Conservation (phyloP, 1,139 yeast species). For the Komagataea norvegica region DNA sequence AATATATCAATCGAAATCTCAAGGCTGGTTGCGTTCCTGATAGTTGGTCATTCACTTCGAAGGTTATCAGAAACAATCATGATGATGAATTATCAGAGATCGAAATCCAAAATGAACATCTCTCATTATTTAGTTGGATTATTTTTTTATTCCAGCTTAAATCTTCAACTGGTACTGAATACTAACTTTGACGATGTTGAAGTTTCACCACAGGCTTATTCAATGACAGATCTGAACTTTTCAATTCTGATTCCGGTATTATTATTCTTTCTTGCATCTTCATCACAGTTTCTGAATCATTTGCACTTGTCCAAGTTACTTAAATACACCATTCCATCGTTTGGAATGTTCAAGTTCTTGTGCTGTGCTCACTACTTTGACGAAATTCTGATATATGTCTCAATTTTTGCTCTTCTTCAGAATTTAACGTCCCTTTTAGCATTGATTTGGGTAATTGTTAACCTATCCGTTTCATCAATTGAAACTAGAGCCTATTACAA, state of each 20-base stretch:
- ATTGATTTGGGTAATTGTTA: conserved; percentile 57
- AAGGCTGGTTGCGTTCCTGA: conserved; percentile 29
- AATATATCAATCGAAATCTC: conserved; percentile 19
- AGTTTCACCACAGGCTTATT: conserved; percentile 16
- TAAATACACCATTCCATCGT: conserved; percentile 64
- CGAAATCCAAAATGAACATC: conserved; percentile 57
- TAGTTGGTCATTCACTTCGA: conserved; percentile 56
- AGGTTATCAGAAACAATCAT: conserved; percentile 56
- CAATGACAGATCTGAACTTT: conserved; percentile 6
- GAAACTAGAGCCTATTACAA: conserved; percentile 55
- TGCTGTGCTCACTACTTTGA: conserved; percentile 81
- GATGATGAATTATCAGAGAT: conserved; percentile 43
- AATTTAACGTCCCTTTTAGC: conserved; percentile 21
- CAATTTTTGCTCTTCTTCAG: conserved; percentile 31
- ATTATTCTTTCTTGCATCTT: conserved; percentile 34
- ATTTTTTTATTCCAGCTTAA: conserved; percentile 50
- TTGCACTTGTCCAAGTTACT: conserved; percentile 49
- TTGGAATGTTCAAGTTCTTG: conserved; percentile 45
- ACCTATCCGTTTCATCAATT: conserved; percentile 57
- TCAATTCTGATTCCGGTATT: conserved; percentile 12
- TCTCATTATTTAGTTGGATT: conserved; percentile 76
- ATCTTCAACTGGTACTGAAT: conserved; percentile 31
- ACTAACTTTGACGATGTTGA: conserved; percentile 24
- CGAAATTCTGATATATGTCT: conserved; percentile 60
- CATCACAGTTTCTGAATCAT: conserved; percentile 60